Conservation (phyloP, 2,329 filamentous ascomycete species). For the Whalleya microplaca region DNA sequence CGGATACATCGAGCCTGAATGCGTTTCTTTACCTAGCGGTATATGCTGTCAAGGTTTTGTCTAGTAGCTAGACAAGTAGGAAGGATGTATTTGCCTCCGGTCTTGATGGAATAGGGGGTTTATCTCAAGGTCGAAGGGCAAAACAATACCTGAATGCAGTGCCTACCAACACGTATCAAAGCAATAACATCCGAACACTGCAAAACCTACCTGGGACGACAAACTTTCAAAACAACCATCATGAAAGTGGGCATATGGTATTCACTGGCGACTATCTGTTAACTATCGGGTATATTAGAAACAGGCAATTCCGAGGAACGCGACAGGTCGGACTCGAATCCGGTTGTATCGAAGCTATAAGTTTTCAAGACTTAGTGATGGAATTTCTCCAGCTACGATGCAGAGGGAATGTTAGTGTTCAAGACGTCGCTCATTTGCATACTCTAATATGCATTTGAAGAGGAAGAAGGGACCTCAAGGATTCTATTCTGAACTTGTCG, state of each 20-base stretch:
- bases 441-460: background rate
- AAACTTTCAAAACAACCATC: too few relatives aligned
- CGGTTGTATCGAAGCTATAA: too few relatives aligned
- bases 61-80: background rate
- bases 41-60: background rate
- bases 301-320: too few relatives aligned
- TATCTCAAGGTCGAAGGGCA: background rate
- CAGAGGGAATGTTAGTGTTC: background rate
- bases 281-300: too few relatives aligned
- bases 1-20: background rate
- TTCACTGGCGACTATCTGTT: too few relatives aligned
- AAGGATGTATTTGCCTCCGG: background rate
- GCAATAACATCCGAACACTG: background rate
- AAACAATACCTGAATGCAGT: background rate
- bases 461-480: background rate
- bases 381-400: background rate
- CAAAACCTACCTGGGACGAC: too few relatives aligned
- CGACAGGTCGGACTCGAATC: too few relatives aligned
- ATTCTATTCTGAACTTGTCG: too few relatives aligned
- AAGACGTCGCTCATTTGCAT: too few relatives aligned
- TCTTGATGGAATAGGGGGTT: background rate
- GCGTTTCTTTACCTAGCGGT: background rate
- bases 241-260: too few relatives aligned
- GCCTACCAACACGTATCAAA: background rate
- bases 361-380: too few relatives aligned